Conservation (phyloP, 345 rosid genomes). For the Hibiscus mutabilis region DNA sequence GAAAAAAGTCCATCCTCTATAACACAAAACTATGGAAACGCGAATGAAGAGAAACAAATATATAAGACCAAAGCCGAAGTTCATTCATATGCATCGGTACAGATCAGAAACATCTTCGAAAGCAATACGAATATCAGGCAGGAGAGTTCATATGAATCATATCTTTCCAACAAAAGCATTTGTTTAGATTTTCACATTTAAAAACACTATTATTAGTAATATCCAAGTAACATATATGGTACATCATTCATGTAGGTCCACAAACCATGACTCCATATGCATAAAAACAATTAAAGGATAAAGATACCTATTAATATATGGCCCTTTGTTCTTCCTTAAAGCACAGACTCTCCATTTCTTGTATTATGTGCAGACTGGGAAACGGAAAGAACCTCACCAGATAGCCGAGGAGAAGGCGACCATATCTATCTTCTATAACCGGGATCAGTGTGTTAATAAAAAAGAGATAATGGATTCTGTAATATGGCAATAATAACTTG, state of each 20-base stretch:
- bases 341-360: background rate
- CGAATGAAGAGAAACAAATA: background rate
- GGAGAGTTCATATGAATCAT: background rate
- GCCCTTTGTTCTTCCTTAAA: background rate
- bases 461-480: no score
- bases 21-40: no score
- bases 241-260: no score
- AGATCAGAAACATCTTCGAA: background rate
- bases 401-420: background rate
- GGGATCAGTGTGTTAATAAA: no score
- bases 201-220: no score
- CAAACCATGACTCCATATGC: background rate
- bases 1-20: no score
- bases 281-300: background rate
- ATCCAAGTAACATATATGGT: no score
- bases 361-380: conserved; percentile 15
- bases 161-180: background rate
- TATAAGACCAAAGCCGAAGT: no score
- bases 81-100: background rate
- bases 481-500: no score
- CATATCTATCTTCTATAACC: background rate
- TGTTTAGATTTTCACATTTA: no score
- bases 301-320: background rate
- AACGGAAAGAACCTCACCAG: background rate
- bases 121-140: background rate